phyloP scores from a whole-genome alignment of 2,329 filamentous ascomycete genomes.

The Didymella lethalis region DNA sequence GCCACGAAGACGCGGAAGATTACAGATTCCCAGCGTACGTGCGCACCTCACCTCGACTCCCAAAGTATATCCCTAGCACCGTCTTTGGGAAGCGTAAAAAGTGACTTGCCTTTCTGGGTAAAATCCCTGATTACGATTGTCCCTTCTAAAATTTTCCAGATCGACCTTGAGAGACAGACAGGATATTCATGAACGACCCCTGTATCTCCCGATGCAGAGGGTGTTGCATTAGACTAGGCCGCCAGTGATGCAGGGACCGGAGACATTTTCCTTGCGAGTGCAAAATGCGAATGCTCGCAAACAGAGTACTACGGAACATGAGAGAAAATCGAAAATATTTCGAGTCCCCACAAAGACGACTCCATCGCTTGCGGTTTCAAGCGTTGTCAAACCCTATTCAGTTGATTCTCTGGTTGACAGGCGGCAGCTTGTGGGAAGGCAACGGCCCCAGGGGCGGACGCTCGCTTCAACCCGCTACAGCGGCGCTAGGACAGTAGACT shows the following conservation, averaged over 20 bases:
- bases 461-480: slow-evolving; percentile 20
- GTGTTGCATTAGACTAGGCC: slow-evolving; percentile 5
- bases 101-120: background rate
- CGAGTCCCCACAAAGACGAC: background rate
- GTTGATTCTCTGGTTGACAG: slow-evolving; percentile 5
- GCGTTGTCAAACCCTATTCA: background rate
- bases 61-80: background rate
- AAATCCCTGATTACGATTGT: too few species aligned
- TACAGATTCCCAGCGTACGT: background rate
- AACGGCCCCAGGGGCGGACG: slow-evolving; percentile 3
- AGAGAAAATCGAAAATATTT: background rate
- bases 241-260: slow-evolving; percentile 11
- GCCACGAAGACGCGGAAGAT: background rate
- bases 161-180: background rate
- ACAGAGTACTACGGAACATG: background rate
- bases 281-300: background rate
- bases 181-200: background rate
- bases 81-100: background rate
- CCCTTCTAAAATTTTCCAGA: background rate
- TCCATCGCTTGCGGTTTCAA: background rate
- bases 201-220: slow-evolving; percentile 8
- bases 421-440: slow-evolving; percentile 7
- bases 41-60: background rate
- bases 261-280: background rate
- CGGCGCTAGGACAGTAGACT: slow-evolving; percentile 5